Evolutionary conservation across 148 eudicot genomes (phyloP).

Genomic region (Fagopyrum tataricum): DNA sequence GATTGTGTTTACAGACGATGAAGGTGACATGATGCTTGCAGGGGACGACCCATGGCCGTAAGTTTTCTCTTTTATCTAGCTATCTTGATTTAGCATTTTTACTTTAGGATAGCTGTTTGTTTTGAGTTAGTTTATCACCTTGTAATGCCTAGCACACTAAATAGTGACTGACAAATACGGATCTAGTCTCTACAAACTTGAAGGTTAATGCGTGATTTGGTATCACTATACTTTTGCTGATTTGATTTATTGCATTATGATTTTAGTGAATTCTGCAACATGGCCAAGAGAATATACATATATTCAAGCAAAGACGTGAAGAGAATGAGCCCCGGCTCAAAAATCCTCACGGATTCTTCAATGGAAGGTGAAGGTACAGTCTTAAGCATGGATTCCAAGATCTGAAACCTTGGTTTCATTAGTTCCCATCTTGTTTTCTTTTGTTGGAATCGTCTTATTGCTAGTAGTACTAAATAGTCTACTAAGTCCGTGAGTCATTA

Average conservation of each 20-base stretch:
- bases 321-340: slow-evolving; percentile 60
- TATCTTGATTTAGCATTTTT: neutral
- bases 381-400: slow-evolving; percentile 34
- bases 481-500: neutral
- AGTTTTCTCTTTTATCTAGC: slow-evolving; percentile 21
- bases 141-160: too few species aligned
- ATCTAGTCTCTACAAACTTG: neutral
- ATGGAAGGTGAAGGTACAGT: slow-evolving; percentile 45
- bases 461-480: neutral
- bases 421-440: neutral
- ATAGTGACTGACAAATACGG: too few species aligned
- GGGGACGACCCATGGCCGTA: slow-evolving; percentile 95
- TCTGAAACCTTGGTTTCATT: neutral
- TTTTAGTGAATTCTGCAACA: slow-evolving; percentile 82
- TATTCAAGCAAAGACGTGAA: slow-evolving; percentile 85
- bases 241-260: neutral
- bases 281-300: slow-evolving; percentile 73
- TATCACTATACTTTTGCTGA: neutral
- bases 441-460: neutral
- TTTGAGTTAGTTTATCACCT: too few species aligned
- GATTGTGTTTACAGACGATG: slow-evolving; percentile 80
- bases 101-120: too few species aligned
- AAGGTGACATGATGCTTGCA: slow-evolving; percentile 92
- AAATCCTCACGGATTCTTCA: slow-evolving; percentile 27
- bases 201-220: neutral